Evolutionary conservation across 768 basidiomycete genomes (phyloP), one percentile per base, ranked within the genome.

Genomic region (Sporobolomyces roseus): DNA sequence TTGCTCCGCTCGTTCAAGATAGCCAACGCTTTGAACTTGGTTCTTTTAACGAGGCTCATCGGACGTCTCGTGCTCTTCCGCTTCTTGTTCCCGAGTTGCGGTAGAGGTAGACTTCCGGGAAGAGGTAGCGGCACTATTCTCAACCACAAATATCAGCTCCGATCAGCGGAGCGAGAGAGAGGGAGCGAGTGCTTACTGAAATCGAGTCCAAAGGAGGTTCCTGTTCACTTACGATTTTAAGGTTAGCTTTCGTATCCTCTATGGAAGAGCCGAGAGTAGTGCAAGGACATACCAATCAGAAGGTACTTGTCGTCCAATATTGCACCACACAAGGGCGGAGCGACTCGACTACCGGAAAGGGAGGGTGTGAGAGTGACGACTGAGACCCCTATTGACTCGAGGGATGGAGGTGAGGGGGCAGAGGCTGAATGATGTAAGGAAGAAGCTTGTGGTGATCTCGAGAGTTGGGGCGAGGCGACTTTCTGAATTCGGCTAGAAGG

Each of bases 261-360:
- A 43, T 9, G 19, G 52, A 30, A 30, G 16, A 19, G 32, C 33
- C 14, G 29, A 41, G 49, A 25, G n/a, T 25, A 50, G 9, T 33
- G 33, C 2, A 29, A 32, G 9, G 17, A 62, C 48, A 10, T 12
- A 58, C 75, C 75, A 27, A 76, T 75, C 36, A 76, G 71, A 4
- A 76, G 52, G 35, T 73, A 76, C 53, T 67, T 70, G 53, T 62
- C 55, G 67, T 76, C 75, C 27, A 76, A 65, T 2, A 76, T n/a
- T 2, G 73, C 70, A 7, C 75, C 74, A 53, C 75, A 76, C 12
- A 76, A 66, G 10, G 75, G 75, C 46, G 68, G n/a, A n/a, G n/a
- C n/a, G n/a, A n/a, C n/a, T n/a, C n/a, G 63, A 67, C 33, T 59
- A 48, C 16, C 71, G 61, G 14, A 75, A 27, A 1, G 43, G 35